Evolutionary conservation across 352 stramenopile species (phyloP), one percentile per base, ranked within the genome.

Genomic region (Phytopythium helicoides): DNA sequence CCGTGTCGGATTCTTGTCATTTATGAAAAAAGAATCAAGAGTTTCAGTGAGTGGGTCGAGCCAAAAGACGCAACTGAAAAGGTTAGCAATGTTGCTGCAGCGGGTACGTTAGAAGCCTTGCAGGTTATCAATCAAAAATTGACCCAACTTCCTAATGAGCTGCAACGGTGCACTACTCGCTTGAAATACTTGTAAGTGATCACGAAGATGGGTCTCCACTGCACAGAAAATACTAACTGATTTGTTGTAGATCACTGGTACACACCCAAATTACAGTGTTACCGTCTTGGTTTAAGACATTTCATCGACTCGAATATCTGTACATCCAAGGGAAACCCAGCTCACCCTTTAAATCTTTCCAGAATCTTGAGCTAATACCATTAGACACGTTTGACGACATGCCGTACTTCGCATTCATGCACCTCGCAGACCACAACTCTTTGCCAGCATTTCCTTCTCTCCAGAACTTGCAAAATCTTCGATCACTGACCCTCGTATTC

Each of bases 171-270:
- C 48, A 60, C 39, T 25, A 25, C 22, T 14, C 52, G 50, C 18
- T 46, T 77, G 0, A 72, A 68, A 22, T 65, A 75, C 42, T 50
- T 81, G 70, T 75, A 62, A 15, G 70, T 51, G 19, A n/a, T n/a
- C n/a, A n/a, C n/a, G n/a, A n/a, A n/a, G n/a, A n/a, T n/a, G n/a
- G n/a, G n/a, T 40, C 6, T 35, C 6, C 2, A 34, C 19, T 6
- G 19, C 41, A 3, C 26, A 42, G 25, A 46, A 9, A 31, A 31
- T 16, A 22, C 22, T 21, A 35, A 21, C 12, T 34, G 14, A 34
- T 21, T 16, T 1, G n/a, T n/a, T 28, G 1, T 23, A 78, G 65
- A 15, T 57, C 62, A 0, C 39, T 78, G n/a, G 36, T 67, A 31
- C 66, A 66, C 47, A 73, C 68, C 1, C 54, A 70, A 33, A 66